These are phyloP conservation scores for Apiospora koreana DNA, from an alignment of 2,329 filamentous ascomycete genomes.

Conservation along the genomic window DNA sequence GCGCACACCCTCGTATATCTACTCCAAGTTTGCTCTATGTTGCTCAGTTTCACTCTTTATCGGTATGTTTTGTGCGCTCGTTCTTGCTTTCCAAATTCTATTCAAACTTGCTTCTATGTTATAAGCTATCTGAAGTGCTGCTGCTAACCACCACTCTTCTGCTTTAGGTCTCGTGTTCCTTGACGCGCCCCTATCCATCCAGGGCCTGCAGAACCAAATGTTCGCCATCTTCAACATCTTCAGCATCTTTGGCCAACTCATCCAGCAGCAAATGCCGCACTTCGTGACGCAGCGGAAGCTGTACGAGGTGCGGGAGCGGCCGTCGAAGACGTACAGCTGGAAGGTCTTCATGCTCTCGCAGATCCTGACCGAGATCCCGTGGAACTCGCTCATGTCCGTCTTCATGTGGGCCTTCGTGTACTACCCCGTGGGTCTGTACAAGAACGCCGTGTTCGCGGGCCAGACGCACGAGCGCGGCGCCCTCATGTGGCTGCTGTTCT, in stretches of 20 bases:
- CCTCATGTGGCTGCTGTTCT: constrained; percentile 11
- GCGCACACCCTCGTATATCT: constrained; percentile 77
- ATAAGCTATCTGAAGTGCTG: neutral
- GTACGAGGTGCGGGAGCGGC: constrained; percentile 77
- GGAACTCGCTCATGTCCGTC: constrained; percentile 64
- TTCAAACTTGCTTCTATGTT: neutral
- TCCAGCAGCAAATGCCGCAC: constrained; percentile 74
- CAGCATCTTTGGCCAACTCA: constrained; percentile 71
- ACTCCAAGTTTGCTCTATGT: constrained; percentile 67
- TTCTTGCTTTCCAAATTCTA: constrained; percentile 44
- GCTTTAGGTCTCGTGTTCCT: neutral
- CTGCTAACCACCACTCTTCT: neutral
- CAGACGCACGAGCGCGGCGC: constrained; percentile 1
- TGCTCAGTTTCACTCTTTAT: constrained; percentile 60
- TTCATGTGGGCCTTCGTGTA: constrained; percentile 68
- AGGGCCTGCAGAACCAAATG: constrained; percentile 74
- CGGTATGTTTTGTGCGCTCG: constrained; percentile 37
- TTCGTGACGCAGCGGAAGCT: constrained; percentile 73
- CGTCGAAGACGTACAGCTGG: constrained; percentile 76
- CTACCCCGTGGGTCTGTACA: constrained; percentile 54
- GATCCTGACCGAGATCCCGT: constrained; percentile 72
- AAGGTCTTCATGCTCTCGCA: constrained; percentile 71
- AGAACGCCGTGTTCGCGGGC: neutral
- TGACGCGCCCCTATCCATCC: constrained; percentile 34
- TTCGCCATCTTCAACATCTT: constrained; percentile 76